phyloP scores from a whole-genome alignment of 2,329 filamentous ascomycete genomes.

The Talaromyces sp. region DNA sequence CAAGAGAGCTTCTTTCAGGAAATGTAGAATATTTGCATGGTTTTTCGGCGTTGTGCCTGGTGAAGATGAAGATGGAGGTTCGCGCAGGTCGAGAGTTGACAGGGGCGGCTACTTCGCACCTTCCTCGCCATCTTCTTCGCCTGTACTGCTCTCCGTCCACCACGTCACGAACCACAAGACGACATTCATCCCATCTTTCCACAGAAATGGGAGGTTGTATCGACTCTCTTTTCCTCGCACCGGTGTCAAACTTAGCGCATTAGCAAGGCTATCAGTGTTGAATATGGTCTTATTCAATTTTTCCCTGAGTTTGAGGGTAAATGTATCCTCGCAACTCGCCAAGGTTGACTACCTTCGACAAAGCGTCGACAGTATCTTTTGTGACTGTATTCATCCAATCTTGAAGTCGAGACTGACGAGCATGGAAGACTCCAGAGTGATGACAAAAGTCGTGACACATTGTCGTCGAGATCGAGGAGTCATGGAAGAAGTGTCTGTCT shows the following conservation, averaged over 20 bases:
- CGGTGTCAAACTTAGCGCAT: background rate
- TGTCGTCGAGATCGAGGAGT: background rate
- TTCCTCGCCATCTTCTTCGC: no score
- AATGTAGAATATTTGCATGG: background rate
- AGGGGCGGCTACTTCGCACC: no score
- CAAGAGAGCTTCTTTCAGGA: background rate
- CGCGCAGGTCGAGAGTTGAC: background rate
- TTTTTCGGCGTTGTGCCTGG: background rate
- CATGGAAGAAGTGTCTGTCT: background rate
- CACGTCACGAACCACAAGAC: background rate
- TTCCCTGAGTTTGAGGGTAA: background rate
- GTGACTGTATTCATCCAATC: background rate
- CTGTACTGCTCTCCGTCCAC: no score
- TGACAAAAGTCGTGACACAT: background rate
- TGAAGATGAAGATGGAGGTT: background rate
- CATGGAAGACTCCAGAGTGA: background rate
- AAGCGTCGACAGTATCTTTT: background rate
- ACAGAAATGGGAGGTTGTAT: background rate
- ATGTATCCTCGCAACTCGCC: background rate
- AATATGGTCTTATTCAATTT: background rate
- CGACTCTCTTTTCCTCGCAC: background rate
- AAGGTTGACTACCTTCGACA: background rate
- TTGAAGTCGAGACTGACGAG: background rate
- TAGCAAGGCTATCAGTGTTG: background rate
- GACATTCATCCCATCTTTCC: background rate